Base-by-base conservation (phyloP, 202 grass and related monocot genomes). In the Eragrostis tef region DNA sequence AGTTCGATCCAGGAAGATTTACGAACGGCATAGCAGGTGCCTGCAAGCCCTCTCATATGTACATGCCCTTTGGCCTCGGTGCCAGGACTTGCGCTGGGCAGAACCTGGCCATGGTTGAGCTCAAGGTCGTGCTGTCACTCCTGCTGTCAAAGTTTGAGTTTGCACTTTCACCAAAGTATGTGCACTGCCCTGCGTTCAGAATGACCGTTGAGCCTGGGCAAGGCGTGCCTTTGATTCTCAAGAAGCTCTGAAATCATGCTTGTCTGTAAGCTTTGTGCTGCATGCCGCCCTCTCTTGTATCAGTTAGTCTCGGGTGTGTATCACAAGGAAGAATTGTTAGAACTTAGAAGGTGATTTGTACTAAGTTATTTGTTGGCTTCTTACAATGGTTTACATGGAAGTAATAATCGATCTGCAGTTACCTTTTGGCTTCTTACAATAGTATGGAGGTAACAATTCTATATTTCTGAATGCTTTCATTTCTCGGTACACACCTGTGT, bases 31-130 rank as follows among this genome's bases (percentile, higher is more conserved):
- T 92, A 24, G 79, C 81, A 0, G 70, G 85, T 1, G 81, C 93
- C 19, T 94, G 89, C 83, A 83, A 77, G 16, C 60, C 79, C 61
- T 53, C 79, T 39, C 81, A 85, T 19, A 81, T 82, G 85, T 86
- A 94, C 85, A 83, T 92, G 71, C 90, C 90, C 22, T 95, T 92
- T 11, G 93, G 90, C 1, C 1, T 85, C 1, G 93, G 93, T 3
- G 31, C 70, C 27, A 68, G 83, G 59, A 92, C 90, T 3, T 95
- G 93, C 25, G 71, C 73, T 0, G 90, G 90, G 3, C 93, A 95
- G 80, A 92, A 88, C 69, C 81, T 95, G 41, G 90, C 90, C 45
- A 89, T 88, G 82, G 83, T 80, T 14, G 93, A 92, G 74, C 45
- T 92, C 25, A 95, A 95, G 79, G 84, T 90, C 11, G 46, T 95